Conservation (phyloP, 2,329 filamentous ascomycete species). For the Thermochaetoides dissita region DNA sequence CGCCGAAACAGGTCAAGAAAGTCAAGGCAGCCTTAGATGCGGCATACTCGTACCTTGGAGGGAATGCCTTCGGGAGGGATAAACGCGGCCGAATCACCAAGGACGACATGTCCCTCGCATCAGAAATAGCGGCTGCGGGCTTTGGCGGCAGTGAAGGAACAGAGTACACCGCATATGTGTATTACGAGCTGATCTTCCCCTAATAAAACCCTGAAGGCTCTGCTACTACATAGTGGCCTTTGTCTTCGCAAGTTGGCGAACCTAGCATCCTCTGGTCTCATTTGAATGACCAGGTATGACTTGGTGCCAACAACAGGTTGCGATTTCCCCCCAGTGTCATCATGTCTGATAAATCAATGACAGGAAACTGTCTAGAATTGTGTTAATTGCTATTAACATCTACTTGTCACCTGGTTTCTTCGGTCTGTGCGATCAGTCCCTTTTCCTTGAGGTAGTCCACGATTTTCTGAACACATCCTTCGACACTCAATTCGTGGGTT, state of each 20-base stretch:
- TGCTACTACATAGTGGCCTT: too few species aligned
- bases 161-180: slow-evolving; percentile 93
- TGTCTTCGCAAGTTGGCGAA: too few species aligned
- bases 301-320: too few species aligned
- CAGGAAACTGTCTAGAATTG: too few species aligned
- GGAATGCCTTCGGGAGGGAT: slow-evolving; percentile 85
- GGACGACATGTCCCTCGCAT: slow-evolving; percentile 66
- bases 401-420: slow-evolving; percentile 15
- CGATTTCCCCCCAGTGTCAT: too few species aligned
- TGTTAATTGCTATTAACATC: too few species aligned
- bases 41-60: slow-evolving; percentile 80
- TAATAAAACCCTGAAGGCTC: slow-evolving; percentile 9
- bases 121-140: slow-evolving; percentile 70
- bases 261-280: too few species aligned
- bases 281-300: too few species aligned
- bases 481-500: slow-evolving; percentile 68
- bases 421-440: slow-evolving; percentile 36
- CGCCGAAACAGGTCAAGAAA: slow-evolving; percentile 67
- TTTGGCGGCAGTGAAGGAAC: slow-evolving; percentile 53
- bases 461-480: slow-evolving; percentile 80
- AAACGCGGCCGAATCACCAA: slow-evolving; percentile 86
- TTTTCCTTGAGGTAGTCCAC: slow-evolving; percentile 61
- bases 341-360: too few species aligned
- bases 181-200: slow-evolving; percentile 81
- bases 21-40: slow-evolving; percentile 66